Conservation (phyloP, 2,329 filamentous ascomycete genomes). For the Coniella vitis region DNA sequence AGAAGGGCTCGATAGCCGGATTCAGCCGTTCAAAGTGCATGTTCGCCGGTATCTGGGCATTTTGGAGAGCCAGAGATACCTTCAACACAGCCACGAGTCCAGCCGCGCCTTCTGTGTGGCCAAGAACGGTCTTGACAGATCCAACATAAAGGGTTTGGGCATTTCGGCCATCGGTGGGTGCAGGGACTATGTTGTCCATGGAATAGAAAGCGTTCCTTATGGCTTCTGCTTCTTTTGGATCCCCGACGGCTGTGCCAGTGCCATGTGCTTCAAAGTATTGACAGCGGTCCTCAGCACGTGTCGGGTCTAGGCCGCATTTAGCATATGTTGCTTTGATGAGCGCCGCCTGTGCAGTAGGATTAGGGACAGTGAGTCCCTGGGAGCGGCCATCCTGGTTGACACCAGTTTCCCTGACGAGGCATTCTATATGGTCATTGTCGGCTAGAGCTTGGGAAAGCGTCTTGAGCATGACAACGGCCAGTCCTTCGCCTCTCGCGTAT, state of each 20-base stretch:
- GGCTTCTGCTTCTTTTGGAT: slow-evolving; percentile 20
- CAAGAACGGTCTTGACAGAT: slow-evolving; percentile 25
- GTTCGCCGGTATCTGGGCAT: slow-evolving; percentile 29
- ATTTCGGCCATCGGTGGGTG: slow-evolving; percentile 1
- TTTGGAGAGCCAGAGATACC: slow-evolving; percentile 28
- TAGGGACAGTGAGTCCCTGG: slow-evolving; percentile 26
- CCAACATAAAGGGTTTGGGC: slow-evolving; percentile 1
- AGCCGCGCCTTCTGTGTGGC: slow-evolving; percentile 35
- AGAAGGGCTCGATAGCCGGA: slow-evolving; percentile 25
- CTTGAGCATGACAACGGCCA: slow-evolving; percentile 41
- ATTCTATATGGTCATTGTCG: slow-evolving; percentile 35
- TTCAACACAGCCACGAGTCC: slow-evolving; percentile 35
- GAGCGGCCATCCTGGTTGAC: slow-evolving; percentile 36
- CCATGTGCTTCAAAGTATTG: slow-evolving; percentile 39
- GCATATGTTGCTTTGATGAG: slow-evolving; percentile 29
- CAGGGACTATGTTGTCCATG: too few species aligned
- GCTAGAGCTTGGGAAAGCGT: slow-evolving; percentile 35
- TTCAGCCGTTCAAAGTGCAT: slow-evolving; percentile 28
- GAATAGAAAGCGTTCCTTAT: slow-evolving; percentile 23
- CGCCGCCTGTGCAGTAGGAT: slow-evolving; percentile 27
- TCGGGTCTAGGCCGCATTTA: slow-evolving; percentile 28
- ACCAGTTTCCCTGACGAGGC: slow-evolving; percentile 34
- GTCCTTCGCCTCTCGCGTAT: slow-evolving; percentile 46
- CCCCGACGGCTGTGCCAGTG: slow-evolving; percentile 25
- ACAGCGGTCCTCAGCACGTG: slow-evolving; percentile 20